Percentiles rank a stretch among this genome's conserved stretches.
phyloP scores from a whole-genome alignment of 768 basidiomycete genomes.

The Boletus rubroflammeus region DNA sequence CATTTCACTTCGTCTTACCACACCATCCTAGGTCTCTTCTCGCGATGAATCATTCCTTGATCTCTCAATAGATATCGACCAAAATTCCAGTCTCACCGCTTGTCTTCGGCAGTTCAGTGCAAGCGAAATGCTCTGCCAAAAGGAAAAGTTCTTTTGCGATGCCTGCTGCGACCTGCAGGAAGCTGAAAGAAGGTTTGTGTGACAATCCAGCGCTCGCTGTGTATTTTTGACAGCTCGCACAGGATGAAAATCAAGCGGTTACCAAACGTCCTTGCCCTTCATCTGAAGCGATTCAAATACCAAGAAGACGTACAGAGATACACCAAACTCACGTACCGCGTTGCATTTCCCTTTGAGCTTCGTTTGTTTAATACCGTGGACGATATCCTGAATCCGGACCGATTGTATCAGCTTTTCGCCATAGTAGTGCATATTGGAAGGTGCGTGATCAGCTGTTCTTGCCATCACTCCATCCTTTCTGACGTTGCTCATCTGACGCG shows the following conservation, averaged over 20 bases:
- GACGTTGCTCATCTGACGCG: slow-evolving; percentile 11
- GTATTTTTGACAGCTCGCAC: slow-evolving; percentile 10
- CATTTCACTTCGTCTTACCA: slow-evolving; percentile 11
- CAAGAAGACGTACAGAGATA: slow-evolving; percentile 88
- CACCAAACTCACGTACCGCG: slow-evolving; percentile 94
- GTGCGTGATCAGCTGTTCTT: slow-evolving; percentile 50
- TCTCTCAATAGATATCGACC: slow-evolving; percentile 98
- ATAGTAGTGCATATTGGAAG: slow-evolving; percentile 99
- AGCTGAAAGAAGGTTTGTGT: slow-evolving; percentile 84
- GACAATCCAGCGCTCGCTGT: neutral
- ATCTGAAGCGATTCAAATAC: slow-evolving; percentile 98
- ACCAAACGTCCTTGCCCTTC: slow-evolving; percentile 92
- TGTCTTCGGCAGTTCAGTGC: slow-evolving; percentile 96
- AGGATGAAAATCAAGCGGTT: slow-evolving; percentile 99
- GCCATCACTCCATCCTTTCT: slow-evolving; percentile 4
- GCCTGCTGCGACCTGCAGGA: slow-evolving; percentile 95
- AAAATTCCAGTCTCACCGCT: slow-evolving; percentile 94
- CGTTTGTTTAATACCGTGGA: slow-evolving; percentile 97
- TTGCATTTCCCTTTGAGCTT: slow-evolving; percentile 93
- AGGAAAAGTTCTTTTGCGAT: slow-evolving; percentile 98
- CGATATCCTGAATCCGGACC: slow-evolving; percentile 85
- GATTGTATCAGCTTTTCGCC: slow-evolving; percentile 90
- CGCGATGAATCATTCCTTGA: slow-evolving; percentile 97
- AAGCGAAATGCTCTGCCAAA: slow-evolving; percentile 96
- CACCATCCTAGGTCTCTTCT: slow-evolving; percentile 63